Evolutionary conservation across 2,329 filamentous ascomycete species (phyloP).

Genomic region (Lachnum nothofagi): DNA sequence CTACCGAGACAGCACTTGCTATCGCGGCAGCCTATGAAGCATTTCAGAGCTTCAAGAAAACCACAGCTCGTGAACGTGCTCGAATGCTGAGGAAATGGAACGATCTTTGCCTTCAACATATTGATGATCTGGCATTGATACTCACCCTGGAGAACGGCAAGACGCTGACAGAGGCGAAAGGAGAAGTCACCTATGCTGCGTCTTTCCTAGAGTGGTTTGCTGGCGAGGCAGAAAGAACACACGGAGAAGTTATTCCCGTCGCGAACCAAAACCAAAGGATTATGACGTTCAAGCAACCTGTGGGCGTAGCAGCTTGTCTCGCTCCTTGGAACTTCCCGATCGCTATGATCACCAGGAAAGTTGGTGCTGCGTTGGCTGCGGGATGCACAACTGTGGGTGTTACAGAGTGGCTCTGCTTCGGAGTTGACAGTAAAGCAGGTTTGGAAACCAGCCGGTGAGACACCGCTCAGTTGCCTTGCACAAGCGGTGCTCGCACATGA

Average conservation of each 20-base stretch:
- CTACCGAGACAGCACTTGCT: slow-evolving; percentile 70
- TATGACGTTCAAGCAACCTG: slow-evolving; percentile 73
- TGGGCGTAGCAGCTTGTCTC: slow-evolving; percentile 54
- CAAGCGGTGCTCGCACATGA: slow-evolving; percentile 80
- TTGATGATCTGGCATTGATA: slow-evolving; percentile 73
- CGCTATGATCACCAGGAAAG: slow-evolving; percentile 69
- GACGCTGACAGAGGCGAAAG: slow-evolving; percentile 68
- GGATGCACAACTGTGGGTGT: slow-evolving; percentile 92
- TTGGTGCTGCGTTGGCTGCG: slow-evolving; percentile 75
- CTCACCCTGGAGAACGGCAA: slow-evolving; percentile 92
- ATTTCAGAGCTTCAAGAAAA: slow-evolving; percentile 63
- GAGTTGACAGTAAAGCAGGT: no score
- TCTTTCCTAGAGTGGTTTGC: slow-evolving; percentile 78
- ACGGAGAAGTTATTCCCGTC: slow-evolving; percentile 70
- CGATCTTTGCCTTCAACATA: slow-evolving; percentile 76
- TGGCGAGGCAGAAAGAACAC: slow-evolving; percentile 68
- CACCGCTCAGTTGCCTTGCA: slow-evolving; percentile 84
- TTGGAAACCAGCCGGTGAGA: slow-evolving; percentile 88
- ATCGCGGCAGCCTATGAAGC: slow-evolving; percentile 79
- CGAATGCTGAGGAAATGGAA: slow-evolving; percentile 76
- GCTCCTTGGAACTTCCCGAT: slow-evolving; percentile 74
- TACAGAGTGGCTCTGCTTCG: no score
- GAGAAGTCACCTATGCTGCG: slow-evolving; percentile 67
- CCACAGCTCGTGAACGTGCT: slow-evolving; percentile 68
- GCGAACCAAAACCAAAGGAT: slow-evolving; percentile 68